Conservation (phyloP, 2,329 filamentous ascomycete species). For the Aspergillus latus region DNA sequence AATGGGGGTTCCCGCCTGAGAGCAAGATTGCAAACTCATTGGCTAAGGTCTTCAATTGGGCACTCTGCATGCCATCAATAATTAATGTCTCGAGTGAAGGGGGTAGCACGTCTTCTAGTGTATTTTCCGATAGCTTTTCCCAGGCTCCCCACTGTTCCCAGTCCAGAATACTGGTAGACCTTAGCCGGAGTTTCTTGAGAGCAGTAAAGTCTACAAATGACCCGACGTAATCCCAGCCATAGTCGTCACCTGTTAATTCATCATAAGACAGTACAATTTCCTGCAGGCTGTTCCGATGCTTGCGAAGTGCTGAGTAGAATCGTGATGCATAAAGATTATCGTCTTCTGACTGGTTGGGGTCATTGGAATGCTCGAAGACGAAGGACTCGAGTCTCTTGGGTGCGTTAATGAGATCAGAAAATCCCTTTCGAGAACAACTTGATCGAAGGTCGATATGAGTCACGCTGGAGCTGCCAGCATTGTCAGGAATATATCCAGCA, state of each 20-base stretch:
- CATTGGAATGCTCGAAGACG: neutral
- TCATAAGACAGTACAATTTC: neutral
- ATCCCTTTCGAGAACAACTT: neutral
- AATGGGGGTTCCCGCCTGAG: neutral
- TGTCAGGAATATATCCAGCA: neutral
- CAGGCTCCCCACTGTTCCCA: neutral
- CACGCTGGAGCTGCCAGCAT: neutral
- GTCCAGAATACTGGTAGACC: neutral
- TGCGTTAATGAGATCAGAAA: neutral
- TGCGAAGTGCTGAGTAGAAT: neutral
- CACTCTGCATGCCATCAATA: neutral
- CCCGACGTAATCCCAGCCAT: neutral
- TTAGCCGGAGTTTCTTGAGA: neutral
- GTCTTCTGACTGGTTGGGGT: neutral
- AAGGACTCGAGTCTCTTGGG: neutral
- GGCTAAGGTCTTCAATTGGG: neutral
- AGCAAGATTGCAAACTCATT: neutral
- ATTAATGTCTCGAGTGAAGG: neutral
- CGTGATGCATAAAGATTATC: neutral
- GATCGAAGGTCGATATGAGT: neutral
- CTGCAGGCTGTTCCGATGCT: neutral
- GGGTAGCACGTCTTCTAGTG: neutral
- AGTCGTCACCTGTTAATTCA: neutral
- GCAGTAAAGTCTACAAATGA: neutral
- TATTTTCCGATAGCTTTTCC: neutral